Evolutionary conservation across 352 stramenopile species (phyloP).

Genomic region (Phytophthora aleatoria): DNA sequence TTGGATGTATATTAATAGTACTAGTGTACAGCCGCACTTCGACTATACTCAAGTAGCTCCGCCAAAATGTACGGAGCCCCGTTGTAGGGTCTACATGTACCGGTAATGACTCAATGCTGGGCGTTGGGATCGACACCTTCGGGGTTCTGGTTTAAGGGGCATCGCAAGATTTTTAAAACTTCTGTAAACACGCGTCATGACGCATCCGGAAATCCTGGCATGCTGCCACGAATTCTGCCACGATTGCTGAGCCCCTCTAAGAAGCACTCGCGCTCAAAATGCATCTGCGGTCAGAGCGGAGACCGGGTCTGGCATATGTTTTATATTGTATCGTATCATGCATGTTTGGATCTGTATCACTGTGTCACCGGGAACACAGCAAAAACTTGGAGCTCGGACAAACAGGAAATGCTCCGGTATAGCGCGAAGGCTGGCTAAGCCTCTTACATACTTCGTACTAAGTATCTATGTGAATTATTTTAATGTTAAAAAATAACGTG

Average conservation of each 20-base stretch:
- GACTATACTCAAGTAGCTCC: too few relatives aligned
- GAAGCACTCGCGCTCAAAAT: constrained; percentile 20
- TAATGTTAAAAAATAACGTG: too few relatives aligned
- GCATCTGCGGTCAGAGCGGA: constrained; percentile 6
- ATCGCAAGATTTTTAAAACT: neutral
- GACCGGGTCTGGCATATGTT: too few relatives aligned
- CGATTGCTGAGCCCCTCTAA: neutral
- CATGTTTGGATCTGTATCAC: too few relatives aligned
- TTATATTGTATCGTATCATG: too few relatives aligned
- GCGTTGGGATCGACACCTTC: constrained; percentile 3
- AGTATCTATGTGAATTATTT: too few relatives aligned
- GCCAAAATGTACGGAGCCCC: too few relatives aligned
- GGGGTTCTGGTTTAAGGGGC: constrained; percentile 6
- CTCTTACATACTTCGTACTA: too few relatives aligned
- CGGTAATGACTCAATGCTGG: constrained; percentile 13
- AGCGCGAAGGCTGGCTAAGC: too few relatives aligned
- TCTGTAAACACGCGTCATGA: constrained; percentile 26
- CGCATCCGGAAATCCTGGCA: constrained; percentile 11
- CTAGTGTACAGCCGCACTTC: neutral
- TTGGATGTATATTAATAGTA: constrained; percentile 6
- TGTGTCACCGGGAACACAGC: too few relatives aligned
- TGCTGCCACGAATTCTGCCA: constrained; percentile 15
- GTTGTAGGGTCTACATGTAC: neutral
- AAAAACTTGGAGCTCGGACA: too few relatives aligned
- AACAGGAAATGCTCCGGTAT: too few relatives aligned